Base-by-base conservation (phyloP, 192 early-diverging fungal species). In the Diversispora eburnea region DNA sequence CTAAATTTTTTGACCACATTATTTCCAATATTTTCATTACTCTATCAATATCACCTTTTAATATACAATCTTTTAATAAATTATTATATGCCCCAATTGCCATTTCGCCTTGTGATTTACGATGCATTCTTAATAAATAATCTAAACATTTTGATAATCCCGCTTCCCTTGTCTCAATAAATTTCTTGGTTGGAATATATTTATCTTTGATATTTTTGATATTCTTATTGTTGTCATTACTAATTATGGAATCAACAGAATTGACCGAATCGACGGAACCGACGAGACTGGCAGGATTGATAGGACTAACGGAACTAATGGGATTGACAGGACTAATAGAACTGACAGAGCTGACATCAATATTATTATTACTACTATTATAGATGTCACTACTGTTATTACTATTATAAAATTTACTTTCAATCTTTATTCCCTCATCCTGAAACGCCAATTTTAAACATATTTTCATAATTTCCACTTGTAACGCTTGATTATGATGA, bases 1-100 rank as follows among this genome's bases (percentile, higher is more conserved):
- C 68, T 42, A 70, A 47, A 42, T 43, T 56, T 54, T 57, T 70
- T 22, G 12, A 33, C 68, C 68, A 70, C 68, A 70, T 70, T 39
- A 57, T 22, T 42, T 54, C 52, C 13, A 70, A 43, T 12, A 70
- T 43, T 43, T 54, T 54, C 7, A 54, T 70, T 57, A 17, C 52
- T 41, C 39, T 57, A 10, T 20, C 17, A 47, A 57, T 20, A 56
- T 70, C 55, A 45, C 54, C 54, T 20, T 70, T 17, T n/a, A 41
- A 13, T 56, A 6, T 20, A 57, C 51, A 70, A 20, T 33, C 15
- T 20, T 70, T 47, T 8, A 70, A 57, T n/a, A 70, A 45, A 10
- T 12, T 57, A n/a, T 70, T 56, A 57, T 70, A 70, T 15, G 43
- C 54, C 4, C 54, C 68, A 15, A 56, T 25, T 22, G 68, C 39